phyloP scores from a whole-genome alignment of 345 rosid species.

The Boechera divaricarpa region DNA sequence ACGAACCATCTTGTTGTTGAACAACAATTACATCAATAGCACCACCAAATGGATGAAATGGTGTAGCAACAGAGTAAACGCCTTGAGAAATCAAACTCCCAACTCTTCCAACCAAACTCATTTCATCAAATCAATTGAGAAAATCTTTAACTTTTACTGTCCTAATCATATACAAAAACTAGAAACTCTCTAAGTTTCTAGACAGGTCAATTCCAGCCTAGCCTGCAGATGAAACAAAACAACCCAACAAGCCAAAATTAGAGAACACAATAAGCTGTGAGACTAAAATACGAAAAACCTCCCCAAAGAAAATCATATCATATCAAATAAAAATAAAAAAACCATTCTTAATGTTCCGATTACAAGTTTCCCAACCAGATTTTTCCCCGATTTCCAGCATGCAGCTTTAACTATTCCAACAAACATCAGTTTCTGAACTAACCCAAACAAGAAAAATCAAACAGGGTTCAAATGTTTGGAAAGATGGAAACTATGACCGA shows the following conservation, averaged over 20 bases:
- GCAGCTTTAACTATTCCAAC: conserved; percentile 23
- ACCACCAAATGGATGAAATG: conserved; percentile 97
- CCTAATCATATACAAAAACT: conserved; percentile 34
- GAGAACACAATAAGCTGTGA: conserved; percentile 12
- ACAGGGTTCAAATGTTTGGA: neutral
- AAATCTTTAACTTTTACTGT: conserved; percentile 1
- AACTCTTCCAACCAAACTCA: conserved; percentile 90
- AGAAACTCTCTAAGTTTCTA: neutral
- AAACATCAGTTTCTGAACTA: conserved; percentile 31
- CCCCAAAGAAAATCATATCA: neutral
- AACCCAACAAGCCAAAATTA: conserved; percentile 40
- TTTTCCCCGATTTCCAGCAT: conserved; percentile 20
- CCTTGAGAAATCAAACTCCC: conserved; percentile 89
- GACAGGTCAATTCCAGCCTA: conserved; percentile 33
- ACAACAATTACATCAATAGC: conserved; percentile 94
- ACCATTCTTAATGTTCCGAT: conserved; percentile 22
- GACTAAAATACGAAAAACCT: neutral
- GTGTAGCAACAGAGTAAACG: conserved; percentile 89
- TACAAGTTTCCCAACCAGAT: conserved; percentile 25
- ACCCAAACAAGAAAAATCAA: conserved; percentile 10
- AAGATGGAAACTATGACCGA: conserved; percentile 24
- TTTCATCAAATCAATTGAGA: conserved; percentile 41
- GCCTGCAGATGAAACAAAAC: conserved; percentile 39
- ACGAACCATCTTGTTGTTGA: conserved; percentile 83
- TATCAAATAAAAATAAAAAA: neutral